A percentile compares a stretch with the other conserved stretches of the same genome.
These are phyloP conservation scores for Sutorius australiensis DNA, from an alignment of 768 basidiomycete species.

Conservation along the genomic window DNA sequence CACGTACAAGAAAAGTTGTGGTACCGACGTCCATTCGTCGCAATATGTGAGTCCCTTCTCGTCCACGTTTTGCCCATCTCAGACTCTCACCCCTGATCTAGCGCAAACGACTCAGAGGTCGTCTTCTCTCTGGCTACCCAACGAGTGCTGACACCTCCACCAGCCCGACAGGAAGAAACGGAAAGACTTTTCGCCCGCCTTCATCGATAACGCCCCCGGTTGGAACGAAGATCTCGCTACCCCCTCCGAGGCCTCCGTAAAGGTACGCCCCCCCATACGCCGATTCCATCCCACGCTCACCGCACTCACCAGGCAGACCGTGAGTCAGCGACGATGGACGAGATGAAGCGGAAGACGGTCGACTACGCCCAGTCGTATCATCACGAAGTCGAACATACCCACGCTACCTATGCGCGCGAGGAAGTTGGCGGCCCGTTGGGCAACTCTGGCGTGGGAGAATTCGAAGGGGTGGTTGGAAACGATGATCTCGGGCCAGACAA, in stretches of 20 bases:
- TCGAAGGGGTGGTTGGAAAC: conserved; percentile 28
- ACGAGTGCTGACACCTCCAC: conserved; percentile 22
- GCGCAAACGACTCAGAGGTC: conserved; percentile 56
- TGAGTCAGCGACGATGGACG: conserved; percentile 4
- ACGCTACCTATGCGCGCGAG: conserved; percentile 27
- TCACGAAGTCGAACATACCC: conserved; percentile 19
- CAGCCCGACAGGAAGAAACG: conserved; percentile 51
- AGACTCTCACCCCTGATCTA: conserved; percentile 12
- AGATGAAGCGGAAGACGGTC: conserved; percentile 27
- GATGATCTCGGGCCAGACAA: conserved; percentile 29
- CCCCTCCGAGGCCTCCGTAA: conserved; percentile 61
- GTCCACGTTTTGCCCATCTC: background rate
- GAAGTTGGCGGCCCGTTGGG: conserved; percentile 29
- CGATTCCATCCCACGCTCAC: background rate
- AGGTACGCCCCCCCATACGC: conserved; percentile 35
- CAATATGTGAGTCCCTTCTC: background rate
- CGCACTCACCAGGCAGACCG: conserved; percentile 24
- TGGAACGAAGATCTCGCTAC: conserved; percentile 70
- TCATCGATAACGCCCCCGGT: conserved; percentile 55
- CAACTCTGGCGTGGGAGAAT: conserved; percentile 27
- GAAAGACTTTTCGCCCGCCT: conserved; percentile 45
- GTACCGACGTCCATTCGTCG: background rate
- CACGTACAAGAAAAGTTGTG: background rate
- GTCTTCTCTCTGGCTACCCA: background rate
- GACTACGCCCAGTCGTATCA: conserved; percentile 8